A percentile compares a stretch with the other conserved stretches of the same genome.
Evolutionary conservation across 768 basidiomycete genomes (phyloP).

Genomic region (Tubosaeta brunneosetosa): DNA sequence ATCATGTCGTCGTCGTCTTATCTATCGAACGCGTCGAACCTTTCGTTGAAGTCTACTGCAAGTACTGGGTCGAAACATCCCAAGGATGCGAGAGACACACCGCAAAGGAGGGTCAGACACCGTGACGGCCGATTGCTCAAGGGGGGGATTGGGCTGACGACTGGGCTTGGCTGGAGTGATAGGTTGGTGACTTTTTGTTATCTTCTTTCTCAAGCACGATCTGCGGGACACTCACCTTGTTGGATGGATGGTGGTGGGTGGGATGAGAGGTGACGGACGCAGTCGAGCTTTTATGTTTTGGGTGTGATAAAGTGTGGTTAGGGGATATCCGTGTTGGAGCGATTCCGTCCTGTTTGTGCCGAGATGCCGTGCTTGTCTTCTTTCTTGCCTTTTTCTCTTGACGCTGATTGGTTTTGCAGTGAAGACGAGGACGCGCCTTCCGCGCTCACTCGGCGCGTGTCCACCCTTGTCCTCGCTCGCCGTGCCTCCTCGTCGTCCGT

Average conservation of each 20-base stretch:
- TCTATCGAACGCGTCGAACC: constrained; percentile 24
- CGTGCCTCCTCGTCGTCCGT: constrained; percentile 45
- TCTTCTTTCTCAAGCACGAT: neutral
- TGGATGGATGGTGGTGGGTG: neutral
- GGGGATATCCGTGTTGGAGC: constrained; percentile 1
- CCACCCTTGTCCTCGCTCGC: constrained; percentile 48
- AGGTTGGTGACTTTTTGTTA: constrained; percentile 39
- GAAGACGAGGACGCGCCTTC: constrained; percentile 75
- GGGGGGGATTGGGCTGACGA: constrained; percentile 66
- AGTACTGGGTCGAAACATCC: constrained; percentile 26
- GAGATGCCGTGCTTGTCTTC: constrained; percentile 7
- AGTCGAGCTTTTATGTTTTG: constrained; percentile 10
- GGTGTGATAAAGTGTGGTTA: neutral
- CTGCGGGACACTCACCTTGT: neutral
- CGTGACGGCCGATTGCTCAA: constrained; percentile 53
- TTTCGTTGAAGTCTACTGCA: constrained; percentile 20
- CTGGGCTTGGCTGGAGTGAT: constrained; percentile 72
- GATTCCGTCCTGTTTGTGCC: constrained; percentile 3
- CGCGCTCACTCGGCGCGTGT: constrained; percentile 58
- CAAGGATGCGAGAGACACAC: constrained; percentile 58
- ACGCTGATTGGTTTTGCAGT: constrained; percentile 29
- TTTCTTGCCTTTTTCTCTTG: neutral
- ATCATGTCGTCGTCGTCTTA: constrained; percentile 24
- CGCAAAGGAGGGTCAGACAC: constrained; percentile 51
- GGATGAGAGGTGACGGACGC: neutral